Evolutionary conservation across 257 asterid genomes (phyloP), one percentile per base, ranked within the genome.

Genomic region (Linaria vulgaris): DNA sequence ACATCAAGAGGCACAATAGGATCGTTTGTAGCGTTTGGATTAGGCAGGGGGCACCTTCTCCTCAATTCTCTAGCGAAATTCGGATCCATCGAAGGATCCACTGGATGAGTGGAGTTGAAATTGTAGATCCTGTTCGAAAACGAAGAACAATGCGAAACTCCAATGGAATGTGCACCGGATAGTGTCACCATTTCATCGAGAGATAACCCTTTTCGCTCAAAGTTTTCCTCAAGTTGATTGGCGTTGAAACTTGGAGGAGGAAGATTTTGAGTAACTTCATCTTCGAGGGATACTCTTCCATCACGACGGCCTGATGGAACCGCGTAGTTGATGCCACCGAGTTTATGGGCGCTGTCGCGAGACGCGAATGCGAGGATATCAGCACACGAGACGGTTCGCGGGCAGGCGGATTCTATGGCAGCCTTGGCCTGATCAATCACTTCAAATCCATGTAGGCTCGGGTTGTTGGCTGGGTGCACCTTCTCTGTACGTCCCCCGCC

Each of bases 111-210:
- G 1, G 70, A 39, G 27, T 47, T 79, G 61, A 74, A 77, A 3
- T 37, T 15, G 63, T 59, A 78, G 4, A 78, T 43, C 13, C 82
- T 54, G 24, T 21, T 24, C 0, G 74, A 37, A 46, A 76, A 70
- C 0, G 74, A 25, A 13, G 78, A 64, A 34, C 82, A 80, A 16
- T 65, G 59, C 1, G 82, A 6, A 4, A 62, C 14, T 38, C 85
- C 82, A 16, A 80, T 57, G 12, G 82, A 76, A 54, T 80, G 82
- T 25, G 85, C 82, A 16, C 85, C 82, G 0, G 82, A 80, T 14
- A 80, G 85, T 0, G 78, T 72, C n/a, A 79, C 80, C 82, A 79
- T 67, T 0, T 73, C 80, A 16, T 73, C 71, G 0, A 25, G 0
- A 3, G 78, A 59, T 0, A 80, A 70, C 44, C 82, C 76, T 46